Conservation (phyloP, 2,329 filamentous ascomycete genomes). For the Fusarium solani-melongenae region DNA sequence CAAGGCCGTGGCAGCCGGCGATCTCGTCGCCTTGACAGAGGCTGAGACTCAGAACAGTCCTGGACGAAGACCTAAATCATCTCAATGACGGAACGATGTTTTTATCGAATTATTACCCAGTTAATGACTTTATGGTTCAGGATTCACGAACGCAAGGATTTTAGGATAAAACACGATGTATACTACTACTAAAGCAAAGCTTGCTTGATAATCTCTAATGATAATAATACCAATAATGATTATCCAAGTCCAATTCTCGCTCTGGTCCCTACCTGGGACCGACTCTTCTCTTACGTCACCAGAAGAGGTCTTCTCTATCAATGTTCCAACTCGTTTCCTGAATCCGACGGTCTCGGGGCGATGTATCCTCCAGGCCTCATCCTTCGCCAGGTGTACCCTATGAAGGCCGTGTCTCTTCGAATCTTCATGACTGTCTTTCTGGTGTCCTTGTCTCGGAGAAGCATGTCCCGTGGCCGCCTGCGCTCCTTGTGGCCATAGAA, state of each 20-base stretch:
- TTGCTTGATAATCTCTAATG: constrained; percentile 41
- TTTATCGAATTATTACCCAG: constrained; percentile 3
- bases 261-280: background rate
- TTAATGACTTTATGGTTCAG: constrained; percentile 34
- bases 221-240: constrained; percentile 34
- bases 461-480: constrained; percentile 84
- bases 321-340: background rate
- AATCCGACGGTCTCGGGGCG: constrained; percentile 16
- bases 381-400: constrained; percentile 88
- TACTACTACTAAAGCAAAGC: constrained; percentile 30
- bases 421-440: constrained; percentile 79
- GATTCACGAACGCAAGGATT: constrained; percentile 35
- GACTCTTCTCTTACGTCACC: background rate
- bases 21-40: constrained; percentile 35
- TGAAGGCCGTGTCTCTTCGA: constrained; percentile 84
- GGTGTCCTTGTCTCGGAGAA: constrained; percentile 78
- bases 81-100: constrained; percentile 24
- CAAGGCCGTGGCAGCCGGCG: constrained; percentile 55
- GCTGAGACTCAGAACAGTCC: constrained; percentile 19
- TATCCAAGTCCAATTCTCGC: background rate
- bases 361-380: constrained; percentile 50
- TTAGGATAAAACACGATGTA: constrained; percentile 23
- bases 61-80: constrained; percentile 26
- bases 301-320: background rate
- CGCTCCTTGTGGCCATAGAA: constrained; percentile 72